Base-by-base conservation (phyloP, 768 basidiomycete species). In the Hericium coralloides region DNA sequence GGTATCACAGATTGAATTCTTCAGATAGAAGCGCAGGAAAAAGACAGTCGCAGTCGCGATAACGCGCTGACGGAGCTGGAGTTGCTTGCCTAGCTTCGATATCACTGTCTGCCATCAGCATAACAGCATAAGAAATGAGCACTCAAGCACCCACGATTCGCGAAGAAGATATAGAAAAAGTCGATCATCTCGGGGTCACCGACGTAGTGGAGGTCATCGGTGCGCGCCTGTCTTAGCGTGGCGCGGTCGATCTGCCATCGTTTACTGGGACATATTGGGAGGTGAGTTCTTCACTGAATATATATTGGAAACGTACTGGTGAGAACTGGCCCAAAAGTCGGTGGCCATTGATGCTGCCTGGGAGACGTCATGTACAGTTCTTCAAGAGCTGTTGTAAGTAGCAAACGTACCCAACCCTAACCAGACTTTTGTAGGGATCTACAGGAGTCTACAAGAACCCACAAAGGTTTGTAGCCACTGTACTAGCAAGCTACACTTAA, bases 1-100 rank as follows among this genome's bases (percentile, higher is more conserved):
- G 0, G 95, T 98, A 68, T 97, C 94, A 74, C 90, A 93, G 67
- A 94, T 95, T 8, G 84, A 79, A 68, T 95, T 98, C 74, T 95
- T 95, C 64, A 95, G 74, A 70, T 98, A 99, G 72, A 98, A 98
- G n/a, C 97, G 77, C 38, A 90, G 84, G 71, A 98, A 97, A 73
- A 92, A 98, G 41, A 98, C 87, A 50, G 87, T 92, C 22, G 95
- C 93, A 0, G 94, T 98, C 3, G 95, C 92, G 56, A 94, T 89
- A 3, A 90, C 92, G 45, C 94, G 82, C 70, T 98, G 97, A 26
- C 93, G 83, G 12, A 98, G 76, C 43, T 75, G 74, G 41, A 95
- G 77, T 60, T 87, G 87, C 73, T 89, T 92, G 22, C 92, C 91
- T 1, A 98, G 79, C 68, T 89, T 92, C 17, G 87, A 83, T 53